Percentiles rank a stretch among this genome's conserved stretches.
These are phyloP conservation scores for Ambispora gerdemannii DNA, from an alignment of 192 early-diverging fungal species.

Conservation along the genomic window DNA sequence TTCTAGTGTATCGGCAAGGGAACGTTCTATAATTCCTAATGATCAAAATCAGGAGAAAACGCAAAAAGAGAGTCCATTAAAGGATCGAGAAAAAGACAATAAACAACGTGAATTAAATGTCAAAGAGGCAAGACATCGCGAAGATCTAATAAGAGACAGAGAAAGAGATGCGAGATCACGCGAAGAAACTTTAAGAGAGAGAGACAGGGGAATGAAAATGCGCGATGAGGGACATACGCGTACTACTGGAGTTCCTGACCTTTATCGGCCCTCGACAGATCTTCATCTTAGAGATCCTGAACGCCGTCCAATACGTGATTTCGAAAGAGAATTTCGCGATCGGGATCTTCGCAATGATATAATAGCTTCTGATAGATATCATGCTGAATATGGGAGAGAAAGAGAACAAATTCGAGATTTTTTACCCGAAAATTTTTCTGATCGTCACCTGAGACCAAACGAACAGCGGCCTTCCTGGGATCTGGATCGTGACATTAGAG, in stretches of 20 bases:
- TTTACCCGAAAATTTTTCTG: not conserved
- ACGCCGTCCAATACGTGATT: slow-evolving; percentile 10
- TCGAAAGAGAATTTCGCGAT: slow-evolving; percentile 14
- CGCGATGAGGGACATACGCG: not conserved
- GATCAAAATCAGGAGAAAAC: not conserved
- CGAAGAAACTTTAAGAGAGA: not conserved
- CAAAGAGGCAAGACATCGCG: not conserved
- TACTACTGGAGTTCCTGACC: slow-evolving; percentile 6
- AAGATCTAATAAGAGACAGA: not conserved
- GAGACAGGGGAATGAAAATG: not conserved
- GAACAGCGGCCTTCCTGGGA: not conserved
- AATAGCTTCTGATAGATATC: not conserved
- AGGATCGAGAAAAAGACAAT: slow-evolving; percentile 12
- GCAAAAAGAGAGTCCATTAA: not conserved
- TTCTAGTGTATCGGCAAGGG: slow-evolving; percentile 6
- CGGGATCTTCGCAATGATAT: not conserved
- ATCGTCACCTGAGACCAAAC: not conserved
- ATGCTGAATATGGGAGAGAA: slow-evolving; percentile 1
- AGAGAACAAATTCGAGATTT: slow-evolving; percentile 12
- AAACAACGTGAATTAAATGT: not conserved
- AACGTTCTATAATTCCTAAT: not conserved
- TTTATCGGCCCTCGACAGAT: slow-evolving; percentile 11
- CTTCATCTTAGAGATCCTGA: slow-evolving; percentile 17
- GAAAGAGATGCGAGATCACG: not conserved
- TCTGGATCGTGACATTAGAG: not conserved